Percentiles rank a stretch among this genome's conserved stretches.
Conservation (phyloP, 1,284 basidiomycete species). For the Xerocomus nothofagi region DNA sequence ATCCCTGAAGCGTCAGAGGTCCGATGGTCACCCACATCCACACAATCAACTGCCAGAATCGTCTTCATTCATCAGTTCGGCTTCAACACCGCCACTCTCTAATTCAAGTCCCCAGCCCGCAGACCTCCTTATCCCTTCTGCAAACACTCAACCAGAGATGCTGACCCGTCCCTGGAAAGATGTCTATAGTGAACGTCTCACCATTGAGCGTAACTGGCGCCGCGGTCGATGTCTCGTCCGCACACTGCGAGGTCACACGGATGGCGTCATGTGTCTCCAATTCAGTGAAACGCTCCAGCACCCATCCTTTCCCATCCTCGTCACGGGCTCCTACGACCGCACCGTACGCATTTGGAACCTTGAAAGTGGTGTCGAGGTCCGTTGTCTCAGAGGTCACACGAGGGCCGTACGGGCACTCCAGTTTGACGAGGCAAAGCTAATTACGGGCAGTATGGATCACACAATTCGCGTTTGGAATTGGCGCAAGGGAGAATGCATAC, state of each 20-base stretch:
- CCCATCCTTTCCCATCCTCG: conserved; percentile 89
- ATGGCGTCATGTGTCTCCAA: conserved; percentile 97
- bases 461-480: conserved; percentile 98
- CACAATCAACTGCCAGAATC: neutral
- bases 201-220: conserved; percentile 96
- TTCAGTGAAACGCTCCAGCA: conserved; percentile 87
- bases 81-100: conserved; percentile 14
- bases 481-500: conserved; percentile 89
- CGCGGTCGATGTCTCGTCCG: conserved; percentile 86
- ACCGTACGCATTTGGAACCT: conserved; percentile 97
- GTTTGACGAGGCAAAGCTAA: conserved; percentile 94
- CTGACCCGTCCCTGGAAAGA: conserved; percentile 94
- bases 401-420: conserved; percentile 91
- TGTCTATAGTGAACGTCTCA: conserved; percentile 97
- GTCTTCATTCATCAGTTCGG: conserved; percentile 14
- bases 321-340: conserved; percentile 97
- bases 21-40: conserved; percentile 20
- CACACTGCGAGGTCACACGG: conserved; percentile 89
- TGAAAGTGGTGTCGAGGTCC: conserved; percentile 84
- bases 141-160: conserved; percentile 14
- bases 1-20: conserved; percentile 56
- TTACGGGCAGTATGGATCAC: conserved; percentile 96
- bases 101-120: conserved; percentile 16
- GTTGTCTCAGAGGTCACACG: conserved; percentile 87
- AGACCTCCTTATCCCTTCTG: conserved; percentile 15